These are phyloP conservation scores for Syzygium oleosum DNA, from an alignment of 345 rosid species.

Conservation along the genomic window DNA sequence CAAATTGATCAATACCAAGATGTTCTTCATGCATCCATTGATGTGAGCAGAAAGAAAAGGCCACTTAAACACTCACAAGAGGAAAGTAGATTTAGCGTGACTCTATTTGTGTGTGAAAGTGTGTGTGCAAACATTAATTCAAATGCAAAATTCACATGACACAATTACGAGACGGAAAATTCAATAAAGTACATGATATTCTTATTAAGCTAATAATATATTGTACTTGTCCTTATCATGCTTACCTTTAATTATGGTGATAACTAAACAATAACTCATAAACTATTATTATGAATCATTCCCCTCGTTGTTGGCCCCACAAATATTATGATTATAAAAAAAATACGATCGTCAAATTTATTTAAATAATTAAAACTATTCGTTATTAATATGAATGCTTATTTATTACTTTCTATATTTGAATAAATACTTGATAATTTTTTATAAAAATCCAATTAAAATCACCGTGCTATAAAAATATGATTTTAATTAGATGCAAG, in stretches of 20 bases:
- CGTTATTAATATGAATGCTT: background rate
- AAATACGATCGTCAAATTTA: background rate
- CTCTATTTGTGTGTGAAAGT: background rate
- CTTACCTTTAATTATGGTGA: background rate
- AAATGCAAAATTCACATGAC: background rate
- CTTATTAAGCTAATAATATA: background rate
- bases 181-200: background rate
- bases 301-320: background rate
- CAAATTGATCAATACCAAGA: too few species aligned
- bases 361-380: background rate
- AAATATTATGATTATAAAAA: background rate
- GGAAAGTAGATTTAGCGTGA: background rate
- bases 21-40: too few species aligned
- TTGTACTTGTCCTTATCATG: background rate
- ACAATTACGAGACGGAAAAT: background rate
- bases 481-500: background rate
- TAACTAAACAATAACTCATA: background rate
- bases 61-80: too few species aligned
- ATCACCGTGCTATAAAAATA: background rate
- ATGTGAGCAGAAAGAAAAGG: too few species aligned
- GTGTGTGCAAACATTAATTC: background rate
- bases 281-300: background rate
- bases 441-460: background rate
- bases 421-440: background rate
- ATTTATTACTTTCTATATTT: background rate